These are phyloP conservation scores for Ananas comosus DNA, from an alignment of 176 grass and related monocot genomes.

Conservation along the genomic window DNA sequence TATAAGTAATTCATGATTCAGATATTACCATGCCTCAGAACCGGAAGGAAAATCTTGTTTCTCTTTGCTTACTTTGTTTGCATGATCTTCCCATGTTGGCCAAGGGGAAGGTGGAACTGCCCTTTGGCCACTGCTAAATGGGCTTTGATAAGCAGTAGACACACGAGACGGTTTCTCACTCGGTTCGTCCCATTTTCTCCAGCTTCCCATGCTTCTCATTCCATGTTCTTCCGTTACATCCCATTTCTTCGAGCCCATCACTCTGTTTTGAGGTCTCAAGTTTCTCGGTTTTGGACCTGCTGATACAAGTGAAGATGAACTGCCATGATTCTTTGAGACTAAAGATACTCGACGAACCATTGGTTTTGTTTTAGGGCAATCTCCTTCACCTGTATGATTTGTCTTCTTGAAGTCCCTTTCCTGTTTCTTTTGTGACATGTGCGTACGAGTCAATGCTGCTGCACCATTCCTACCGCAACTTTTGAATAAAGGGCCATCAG, in stretches of 20 bases:
- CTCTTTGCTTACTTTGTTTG: not conserved
- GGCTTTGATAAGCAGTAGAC: not conserved
- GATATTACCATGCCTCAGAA: not conserved
- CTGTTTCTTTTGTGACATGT: conserved; percentile 1
- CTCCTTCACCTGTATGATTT: conserved; percentile 5
- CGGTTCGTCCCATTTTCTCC: not conserved
- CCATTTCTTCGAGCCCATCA: not conserved
- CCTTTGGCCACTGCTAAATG: not conserved
- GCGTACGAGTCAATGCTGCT: not conserved
- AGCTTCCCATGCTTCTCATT: not conserved
- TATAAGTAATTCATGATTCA: not conserved
- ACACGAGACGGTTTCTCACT: not conserved
- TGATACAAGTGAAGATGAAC: not conserved
- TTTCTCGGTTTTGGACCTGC: not conserved
- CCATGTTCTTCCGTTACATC: not conserved
- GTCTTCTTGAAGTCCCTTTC: conserved; percentile 3
- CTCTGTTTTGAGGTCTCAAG: not conserved
- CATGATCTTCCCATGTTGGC: not conserved
- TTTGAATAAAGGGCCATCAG: not conserved
- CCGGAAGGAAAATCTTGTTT: conserved; percentile 4
- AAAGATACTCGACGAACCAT: not conserved
- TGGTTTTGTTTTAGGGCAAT: conserved; percentile 6
- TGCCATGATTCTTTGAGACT: not conserved
- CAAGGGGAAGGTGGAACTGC: not conserved
- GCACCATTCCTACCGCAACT: conserved; percentile 5